These are phyloP conservation scores for Fennellomyces sp. DNA, from an alignment of 371 early-diverging fungal genomes.

Conservation along the genomic window DNA sequence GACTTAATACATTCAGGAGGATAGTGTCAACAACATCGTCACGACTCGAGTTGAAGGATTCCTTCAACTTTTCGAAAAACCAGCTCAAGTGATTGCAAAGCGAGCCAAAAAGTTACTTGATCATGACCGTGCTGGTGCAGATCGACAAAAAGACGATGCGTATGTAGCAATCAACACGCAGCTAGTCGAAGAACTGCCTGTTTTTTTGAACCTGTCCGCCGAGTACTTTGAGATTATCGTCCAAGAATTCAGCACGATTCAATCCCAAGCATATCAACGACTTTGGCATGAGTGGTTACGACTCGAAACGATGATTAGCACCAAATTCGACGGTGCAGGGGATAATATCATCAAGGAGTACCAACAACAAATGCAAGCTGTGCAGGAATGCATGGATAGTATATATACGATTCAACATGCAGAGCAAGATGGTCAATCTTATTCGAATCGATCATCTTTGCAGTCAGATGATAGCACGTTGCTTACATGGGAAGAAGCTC, in stretches of 20 bases:
- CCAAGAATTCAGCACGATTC: conserved; percentile 53
- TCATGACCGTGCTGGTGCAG: conserved; percentile 61
- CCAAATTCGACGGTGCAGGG: neutral
- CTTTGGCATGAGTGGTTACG: conserved; percentile 14
- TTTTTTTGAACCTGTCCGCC: conserved; percentile 54
- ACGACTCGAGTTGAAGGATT: conserved; percentile 41
- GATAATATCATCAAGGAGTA: neutral
- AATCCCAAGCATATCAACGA: conserved; percentile 38
- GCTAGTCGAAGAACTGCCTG: conserved; percentile 70
- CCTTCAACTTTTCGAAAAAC: conserved; percentile 56
- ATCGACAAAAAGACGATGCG: conserved; percentile 47
- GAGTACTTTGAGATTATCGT: conserved; percentile 60
- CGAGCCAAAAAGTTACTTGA: conserved; percentile 66
- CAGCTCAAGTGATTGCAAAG: conserved; percentile 66
- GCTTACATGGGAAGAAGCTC: neutral
- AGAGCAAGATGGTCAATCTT: neutral
- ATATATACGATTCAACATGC: neutral
- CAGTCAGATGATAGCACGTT: neutral
- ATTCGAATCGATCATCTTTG: conserved; percentile 1
- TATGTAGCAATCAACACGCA: conserved; percentile 69
- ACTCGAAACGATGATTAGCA: neutral
- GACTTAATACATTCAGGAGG: no score
- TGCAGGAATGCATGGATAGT: conserved; percentile 1
- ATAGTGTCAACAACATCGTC: conserved; percentile 18
- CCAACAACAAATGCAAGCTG: neutral